Percentiles rank a stretch among this genome's conserved stretches.
Conservation (phyloP, 805 yeast genomes). For the Maudiozyma pseudohumilis region DNA sequence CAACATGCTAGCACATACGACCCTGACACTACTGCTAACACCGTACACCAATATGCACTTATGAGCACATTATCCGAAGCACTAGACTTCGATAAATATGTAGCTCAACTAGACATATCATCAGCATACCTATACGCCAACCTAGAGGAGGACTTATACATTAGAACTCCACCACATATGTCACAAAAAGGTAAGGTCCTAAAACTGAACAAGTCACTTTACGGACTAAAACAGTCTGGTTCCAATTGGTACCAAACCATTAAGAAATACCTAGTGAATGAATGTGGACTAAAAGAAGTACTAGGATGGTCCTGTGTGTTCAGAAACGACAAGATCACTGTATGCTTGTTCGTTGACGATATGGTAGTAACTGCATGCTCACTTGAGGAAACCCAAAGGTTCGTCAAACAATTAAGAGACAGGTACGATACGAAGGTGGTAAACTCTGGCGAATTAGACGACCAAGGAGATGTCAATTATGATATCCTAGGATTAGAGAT, state of each 20-base stretch:
- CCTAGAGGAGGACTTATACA: slow-evolving; percentile 5
- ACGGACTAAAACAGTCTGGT: slow-evolving; percentile 7
- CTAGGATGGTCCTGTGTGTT: slow-evolving; percentile 10
- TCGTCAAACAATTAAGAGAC: slow-evolving; percentile 1
- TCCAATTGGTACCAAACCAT: slow-evolving; percentile 5
- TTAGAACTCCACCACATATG: slow-evolving; percentile 6
- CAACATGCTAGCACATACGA: slow-evolving; percentile 8
- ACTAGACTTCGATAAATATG: slow-evolving; percentile 1
- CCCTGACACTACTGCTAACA: slow-evolving; percentile 5
- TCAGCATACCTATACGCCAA: slow-evolving; percentile 6
- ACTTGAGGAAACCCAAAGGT: background rate
- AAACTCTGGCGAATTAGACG: slow-evolving; percentile 5
- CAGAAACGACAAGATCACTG: slow-evolving; percentile 3
- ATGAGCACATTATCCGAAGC: slow-evolving; percentile 7
- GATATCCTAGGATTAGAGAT: slow-evolving; percentile 12
- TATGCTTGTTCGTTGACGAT: slow-evolving; percentile 11
- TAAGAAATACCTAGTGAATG: background rate
- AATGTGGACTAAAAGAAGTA: slow-evolving; percentile 5
- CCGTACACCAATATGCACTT: slow-evolving; percentile 10
- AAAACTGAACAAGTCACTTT: slow-evolving; percentile 5
- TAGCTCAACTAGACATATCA: slow-evolving; percentile 7
- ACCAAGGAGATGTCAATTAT: slow-evolving; percentile 6
- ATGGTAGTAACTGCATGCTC: slow-evolving; percentile 8
- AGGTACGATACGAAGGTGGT: slow-evolving; percentile 11
- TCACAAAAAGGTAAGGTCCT: slow-evolving; percentile 4